Evolutionary conservation across 2,329 filamentous ascomycete species (phyloP).

Genomic region (Alternaria sp.): DNA sequence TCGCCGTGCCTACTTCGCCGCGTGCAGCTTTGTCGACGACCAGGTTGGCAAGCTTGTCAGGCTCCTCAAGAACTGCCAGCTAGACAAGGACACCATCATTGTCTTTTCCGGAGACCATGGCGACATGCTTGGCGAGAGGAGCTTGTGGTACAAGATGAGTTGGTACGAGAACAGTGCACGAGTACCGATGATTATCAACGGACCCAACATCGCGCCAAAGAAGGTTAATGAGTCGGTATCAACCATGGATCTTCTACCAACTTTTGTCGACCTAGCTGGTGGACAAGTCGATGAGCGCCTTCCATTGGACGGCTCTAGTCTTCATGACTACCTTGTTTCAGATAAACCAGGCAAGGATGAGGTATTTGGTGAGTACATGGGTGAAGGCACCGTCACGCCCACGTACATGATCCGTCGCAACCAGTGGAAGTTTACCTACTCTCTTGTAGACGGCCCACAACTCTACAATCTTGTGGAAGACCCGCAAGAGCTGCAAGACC

Average conservation of each 20-base stretch:
- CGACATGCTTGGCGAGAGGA: conserved; percentile 93
- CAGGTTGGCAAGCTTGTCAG: conserved; percentile 84
- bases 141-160: conserved; percentile 97
- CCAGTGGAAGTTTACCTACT: conserved; percentile 89
- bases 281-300: conserved; percentile 72
- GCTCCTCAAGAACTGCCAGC: conserved; percentile 78
- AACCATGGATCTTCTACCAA: conserved; percentile 88
- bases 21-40: conserved; percentile 92
- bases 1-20: conserved; percentile 88
- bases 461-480: conserved; percentile 82
- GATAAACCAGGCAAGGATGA: conserved; percentile 74
- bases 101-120: conserved; percentile 94
- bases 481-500: conserved; percentile 78
- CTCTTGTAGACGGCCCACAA: conserved; percentile 82
- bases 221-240: conserved; percentile 85
- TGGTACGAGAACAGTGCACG: conserved; percentile 93
- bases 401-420: conserved; percentile 94
- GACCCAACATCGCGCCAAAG: conserved; percentile 78
- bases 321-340: conserved; percentile 56
- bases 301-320: conserved; percentile 85
- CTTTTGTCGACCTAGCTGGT: conserved; percentile 82
- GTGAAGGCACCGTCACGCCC: conserved; percentile 87
- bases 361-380: conserved; percentile 94
- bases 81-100: conserved; percentile 87
- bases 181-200: conserved; percentile 85